phyloP scores from a whole-genome alignment of 106 monocot genomes.

The Acanthochlamys bracteata region DNA sequence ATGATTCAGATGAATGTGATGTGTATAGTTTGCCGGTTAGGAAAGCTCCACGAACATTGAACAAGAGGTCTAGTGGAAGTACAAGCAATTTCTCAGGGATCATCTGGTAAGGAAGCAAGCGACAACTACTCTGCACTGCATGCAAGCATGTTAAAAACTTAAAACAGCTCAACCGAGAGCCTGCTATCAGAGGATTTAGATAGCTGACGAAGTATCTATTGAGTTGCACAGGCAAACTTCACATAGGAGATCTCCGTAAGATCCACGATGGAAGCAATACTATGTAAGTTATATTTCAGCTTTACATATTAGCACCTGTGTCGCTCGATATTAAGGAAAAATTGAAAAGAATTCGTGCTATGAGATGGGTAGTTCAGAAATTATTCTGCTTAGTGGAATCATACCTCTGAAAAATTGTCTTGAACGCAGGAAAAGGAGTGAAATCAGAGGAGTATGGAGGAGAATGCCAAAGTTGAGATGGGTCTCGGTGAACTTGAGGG shows the following conservation, averaged over 20 bases:
- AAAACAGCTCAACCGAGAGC: constrained; percentile 39
- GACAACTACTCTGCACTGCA: constrained; percentile 32
- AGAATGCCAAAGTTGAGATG: constrained; percentile 28
- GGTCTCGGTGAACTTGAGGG: constrained; percentile 20
- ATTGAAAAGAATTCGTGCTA: too few relatives aligned
- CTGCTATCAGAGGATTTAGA: constrained; percentile 21
- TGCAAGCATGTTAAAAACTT: constrained; percentile 31
- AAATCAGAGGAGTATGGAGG: constrained; percentile 17
- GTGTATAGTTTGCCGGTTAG: constrained; percentile 28
- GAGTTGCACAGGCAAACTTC: constrained; percentile 7
- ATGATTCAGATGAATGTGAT: not conserved
- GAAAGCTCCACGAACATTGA: constrained; percentile 41
- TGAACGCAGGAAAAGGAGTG: constrained; percentile 10
- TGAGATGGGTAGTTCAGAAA: too few relatives aligned
- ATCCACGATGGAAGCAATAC: constrained; percentile 13
- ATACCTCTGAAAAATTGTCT: not conserved
- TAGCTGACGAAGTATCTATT: constrained; percentile 6
- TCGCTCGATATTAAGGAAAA: not conserved
- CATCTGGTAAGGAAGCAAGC: constrained; percentile 43
- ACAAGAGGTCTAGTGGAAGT: constrained; percentile 44
- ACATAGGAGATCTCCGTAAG: constrained; percentile 16
- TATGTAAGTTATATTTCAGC: constrained; percentile 16
- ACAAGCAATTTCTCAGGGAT: constrained; percentile 43
- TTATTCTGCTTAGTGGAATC: too few relatives aligned
- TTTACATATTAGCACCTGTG: not conserved